Base-by-base conservation (phyloP, 2,329 filamentous ascomycete species). In the Scytalidium sp. region DNA sequence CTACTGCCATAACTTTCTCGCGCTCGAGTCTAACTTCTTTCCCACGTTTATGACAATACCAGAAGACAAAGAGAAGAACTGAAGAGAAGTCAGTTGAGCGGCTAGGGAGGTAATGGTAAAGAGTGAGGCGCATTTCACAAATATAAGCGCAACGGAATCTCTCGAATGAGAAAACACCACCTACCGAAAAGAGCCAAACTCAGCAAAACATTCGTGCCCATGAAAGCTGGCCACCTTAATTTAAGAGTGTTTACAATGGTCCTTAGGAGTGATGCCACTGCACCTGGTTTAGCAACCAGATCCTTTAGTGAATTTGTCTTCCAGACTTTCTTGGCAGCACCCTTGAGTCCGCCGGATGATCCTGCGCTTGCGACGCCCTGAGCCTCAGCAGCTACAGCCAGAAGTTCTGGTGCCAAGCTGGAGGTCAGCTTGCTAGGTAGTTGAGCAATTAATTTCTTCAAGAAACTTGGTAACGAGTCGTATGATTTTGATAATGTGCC, bases 11-110 rank as follows among this genome's bases (percentile, higher is more conserved):
- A n/a, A n/a, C n/a, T 2, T 51, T 53, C 50, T 65, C 63, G 15
- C 52, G 56, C 32, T 59, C 60, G 9, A 97, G 80, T 45, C 94
- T 82, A 6, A 84, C 85, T 72, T 99, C 93, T 41, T 84, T 84
- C 36, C 94, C 94, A 47, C 94, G 88, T 74, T 97, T 97, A 71
- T 97, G 87, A 72, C 92, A 97, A 72, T 97, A 99, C 92, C 93
- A 99, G 61, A 97, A 85, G 41, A 96, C 90, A 65, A 96, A 94
- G 50, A 99, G 80, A 15, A 97, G 78, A 48, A 97, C 89, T 54
- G 41, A 21, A 23, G 45, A 17, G 19, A 29, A 21, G 10, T 46
- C 32, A 50, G 50, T 56, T 45, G 11, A 36, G 8, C 5, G 13
- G 13, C 13, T 15, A 8, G 15, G 17, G 32, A 36, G n/a, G n/a